phyloP scores from a whole-genome alignment of 1,284 basidiomycete species.

The Volvariella volvacea region DNA sequence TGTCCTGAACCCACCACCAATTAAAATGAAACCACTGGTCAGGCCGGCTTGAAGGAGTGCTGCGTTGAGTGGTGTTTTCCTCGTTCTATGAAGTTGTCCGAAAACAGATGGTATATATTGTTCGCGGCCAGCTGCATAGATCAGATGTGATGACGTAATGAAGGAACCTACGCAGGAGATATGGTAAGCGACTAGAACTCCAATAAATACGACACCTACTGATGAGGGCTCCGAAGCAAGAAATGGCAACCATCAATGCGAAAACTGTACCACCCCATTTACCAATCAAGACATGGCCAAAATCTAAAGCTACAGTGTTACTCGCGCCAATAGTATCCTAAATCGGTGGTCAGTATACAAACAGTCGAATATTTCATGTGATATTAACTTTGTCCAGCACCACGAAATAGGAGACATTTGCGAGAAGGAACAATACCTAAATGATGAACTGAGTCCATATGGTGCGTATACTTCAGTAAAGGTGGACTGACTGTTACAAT shows the following conservation, averaged over 20 bases:
- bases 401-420: slow-evolving; percentile 90
- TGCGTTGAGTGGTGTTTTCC: slow-evolving; percentile 83
- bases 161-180: slow-evolving; percentile 48
- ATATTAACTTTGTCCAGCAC: slow-evolving; percentile 71
- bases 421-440: slow-evolving; percentile 69
- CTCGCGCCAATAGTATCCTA: slow-evolving; percentile 64
- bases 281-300: slow-evolving; percentile 84
- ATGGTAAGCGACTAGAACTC: not conserved
- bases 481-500: slow-evolving; percentile 55
- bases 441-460: not conserved
- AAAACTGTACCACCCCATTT: slow-evolving; percentile 83
- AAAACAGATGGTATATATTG: slow-evolving; percentile 83
- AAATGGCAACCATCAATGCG: slow-evolving; percentile 86
- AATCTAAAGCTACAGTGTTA: slow-evolving; percentile 94
- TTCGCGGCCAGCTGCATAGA: slow-evolving; percentile 86
- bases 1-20: slow-evolving; percentile 85
- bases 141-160: slow-evolving; percentile 79
- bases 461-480: not conserved
- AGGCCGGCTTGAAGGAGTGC: slow-evolving; percentile 71
- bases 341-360: not conserved
- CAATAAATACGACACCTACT: slow-evolving; percentile 31
- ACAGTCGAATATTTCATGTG: not conserved
- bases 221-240: slow-evolving; percentile 90
- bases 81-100: slow-evolving; percentile 62
- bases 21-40: slow-evolving; percentile 69